These are phyloP conservation scores for Halteria grandinella DNA, from an alignment of 73 alveolate genomes.

Conservation along the genomic window DNA sequence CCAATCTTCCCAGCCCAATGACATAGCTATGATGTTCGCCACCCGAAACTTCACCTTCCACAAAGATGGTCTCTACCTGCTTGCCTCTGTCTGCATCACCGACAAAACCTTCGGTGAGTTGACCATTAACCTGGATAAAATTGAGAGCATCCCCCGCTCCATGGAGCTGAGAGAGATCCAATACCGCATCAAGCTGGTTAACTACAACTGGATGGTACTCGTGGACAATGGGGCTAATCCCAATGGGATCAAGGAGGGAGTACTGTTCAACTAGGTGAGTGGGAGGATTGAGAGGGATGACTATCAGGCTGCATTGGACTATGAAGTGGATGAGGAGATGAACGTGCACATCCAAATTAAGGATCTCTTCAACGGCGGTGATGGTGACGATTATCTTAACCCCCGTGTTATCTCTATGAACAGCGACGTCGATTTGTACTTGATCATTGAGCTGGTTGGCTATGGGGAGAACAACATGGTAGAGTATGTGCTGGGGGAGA, in stretches of 20 bases:
- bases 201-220: too few species aligned
- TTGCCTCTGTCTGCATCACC: constrained; percentile 14
- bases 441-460: constrained; percentile 17
- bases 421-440: not conserved
- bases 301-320: too few species aligned
- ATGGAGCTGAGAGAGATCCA: constrained; percentile 5
- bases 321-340: not conserved
- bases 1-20: not conserved
- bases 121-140: not conserved
- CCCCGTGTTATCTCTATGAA: not conserved
- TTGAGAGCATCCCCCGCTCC: not conserved
- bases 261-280: too few species aligned
- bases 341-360: not conserved
- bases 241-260: too few species aligned
- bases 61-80: not conserved
- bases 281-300: too few species aligned
- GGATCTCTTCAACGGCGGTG: constrained; percentile 22
- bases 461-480: not conserved
- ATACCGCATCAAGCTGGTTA: too few species aligned
- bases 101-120: constrained; percentile 44
- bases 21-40: not conserved
- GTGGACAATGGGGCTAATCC: too few species aligned
- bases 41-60: not conserved
- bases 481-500: not conserved
- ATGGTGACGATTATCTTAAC: not conserved